phyloP scores from a whole-genome alignment of 306 rosid genomes.

The Malus sieversii region DNA sequence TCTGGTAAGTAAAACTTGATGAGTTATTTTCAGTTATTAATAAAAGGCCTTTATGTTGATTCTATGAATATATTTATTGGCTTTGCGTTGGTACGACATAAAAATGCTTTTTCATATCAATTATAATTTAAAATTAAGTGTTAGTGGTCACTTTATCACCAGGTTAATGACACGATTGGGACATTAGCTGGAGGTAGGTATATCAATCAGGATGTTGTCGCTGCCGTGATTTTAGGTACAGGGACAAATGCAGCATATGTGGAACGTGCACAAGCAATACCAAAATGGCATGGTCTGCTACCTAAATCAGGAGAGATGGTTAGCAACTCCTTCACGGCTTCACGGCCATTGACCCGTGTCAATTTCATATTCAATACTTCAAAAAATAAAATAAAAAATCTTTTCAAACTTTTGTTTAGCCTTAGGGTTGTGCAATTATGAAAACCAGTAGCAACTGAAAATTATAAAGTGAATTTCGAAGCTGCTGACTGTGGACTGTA shows the following conservation, averaged over 20 bases:
- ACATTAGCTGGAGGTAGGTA: slow-evolving; percentile 89
- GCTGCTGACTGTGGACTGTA: slow-evolving; percentile 7
- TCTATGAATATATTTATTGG: neutral
- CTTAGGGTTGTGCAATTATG: neutral
- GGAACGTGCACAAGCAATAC: slow-evolving; percentile 76
- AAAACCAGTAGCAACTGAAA: neutral
- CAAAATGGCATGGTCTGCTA: slow-evolving; percentile 81
- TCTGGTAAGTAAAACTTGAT: slow-evolving; percentile 35
- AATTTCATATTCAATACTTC: neutral
- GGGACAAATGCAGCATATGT: slow-evolving; percentile 98
- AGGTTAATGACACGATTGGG: slow-evolving; percentile 97
- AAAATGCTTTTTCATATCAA: neutral
- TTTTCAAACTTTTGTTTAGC: neutral
- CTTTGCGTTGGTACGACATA: neutral
- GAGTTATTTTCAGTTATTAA: neutral
- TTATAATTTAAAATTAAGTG: neutral
- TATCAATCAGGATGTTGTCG: slow-evolving; percentile 60
- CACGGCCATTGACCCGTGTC: neutral
- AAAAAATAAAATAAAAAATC: too few relatives aligned
- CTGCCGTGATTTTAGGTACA: slow-evolving; percentile 89
- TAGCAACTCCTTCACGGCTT: slow-evolving; percentile 9
- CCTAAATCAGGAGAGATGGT: slow-evolving; percentile 97
- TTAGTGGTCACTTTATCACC: neutral
- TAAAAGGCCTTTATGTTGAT: neutral
- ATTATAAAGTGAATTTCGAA: neutral